Evolutionary conservation across 73 alveolate genomes (phyloP).

Genomic region (Stentor roeselii): DNA sequence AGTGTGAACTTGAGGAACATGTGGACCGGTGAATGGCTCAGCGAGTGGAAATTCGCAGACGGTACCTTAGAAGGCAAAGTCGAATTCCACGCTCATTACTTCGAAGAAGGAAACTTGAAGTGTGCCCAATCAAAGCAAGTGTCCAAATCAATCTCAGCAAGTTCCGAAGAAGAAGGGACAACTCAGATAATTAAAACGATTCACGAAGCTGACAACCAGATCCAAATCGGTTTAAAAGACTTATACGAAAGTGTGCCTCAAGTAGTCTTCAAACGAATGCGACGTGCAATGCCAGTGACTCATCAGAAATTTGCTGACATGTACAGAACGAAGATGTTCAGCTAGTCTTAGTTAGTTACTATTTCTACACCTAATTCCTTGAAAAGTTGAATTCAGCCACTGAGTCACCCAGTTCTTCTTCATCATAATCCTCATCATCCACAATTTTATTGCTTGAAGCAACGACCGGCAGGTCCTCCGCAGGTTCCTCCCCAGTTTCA

Average conservation of each 20-base stretch:
- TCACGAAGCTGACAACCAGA: not conserved
- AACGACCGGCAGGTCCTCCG: too few relatives aligned
- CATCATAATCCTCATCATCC: too few relatives aligned
- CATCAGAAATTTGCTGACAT: constrained; percentile 9
- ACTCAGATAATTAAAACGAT: not conserved
- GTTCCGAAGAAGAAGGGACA: not conserved
- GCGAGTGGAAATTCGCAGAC: constrained; percentile 16
- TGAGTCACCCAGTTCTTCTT: too few relatives aligned
- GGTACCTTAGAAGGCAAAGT: constrained; percentile 18
- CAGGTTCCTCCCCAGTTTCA: too few relatives aligned
- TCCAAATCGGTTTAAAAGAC: not conserved
- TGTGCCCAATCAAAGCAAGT: not conserved
- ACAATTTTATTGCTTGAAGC: too few relatives aligned
- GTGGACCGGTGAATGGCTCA: constrained; percentile 30
- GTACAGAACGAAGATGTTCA: not conserved
- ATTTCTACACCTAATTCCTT: too few relatives aligned
- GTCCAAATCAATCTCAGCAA: not conserved
- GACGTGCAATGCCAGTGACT: constrained; percentile 30
- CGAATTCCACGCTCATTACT: constrained; percentile 6
- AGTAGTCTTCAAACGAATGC: not conserved
- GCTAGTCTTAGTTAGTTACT: too few relatives aligned
- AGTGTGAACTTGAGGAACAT: not conserved
- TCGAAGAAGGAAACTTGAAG: constrained; percentile 31
- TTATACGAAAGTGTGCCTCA: constrained; percentile 3
- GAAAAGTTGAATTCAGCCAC: too few relatives aligned